Base-by-base conservation (phyloP, 1,284 basidiomycete genomes). In the Cutaneotrichosporon spelunceum region DNA sequence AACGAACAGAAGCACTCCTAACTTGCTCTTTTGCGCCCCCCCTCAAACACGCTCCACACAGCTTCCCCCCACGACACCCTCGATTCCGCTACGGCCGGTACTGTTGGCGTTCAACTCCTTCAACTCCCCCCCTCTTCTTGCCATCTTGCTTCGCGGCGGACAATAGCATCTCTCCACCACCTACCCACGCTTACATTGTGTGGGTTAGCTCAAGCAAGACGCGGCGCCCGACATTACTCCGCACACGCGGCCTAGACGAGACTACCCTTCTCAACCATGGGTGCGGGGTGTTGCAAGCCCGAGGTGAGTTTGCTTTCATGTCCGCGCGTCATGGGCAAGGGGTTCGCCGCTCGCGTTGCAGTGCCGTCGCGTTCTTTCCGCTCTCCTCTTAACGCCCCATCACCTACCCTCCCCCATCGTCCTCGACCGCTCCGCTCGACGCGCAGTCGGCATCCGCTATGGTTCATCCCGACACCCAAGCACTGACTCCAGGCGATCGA, bases 401-500 rank as follows among this genome's bases (percentile, higher is more conserved):
- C n/a, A 19, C 42, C 23, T 3, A 21, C 8, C 16, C 16, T 49
- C 10, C 4, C 14, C 24, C 13, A 45, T 26, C 11, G 14, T 39
- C 13, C 11, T 6, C 5, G 2, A 5, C 13, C 36, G 5, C 36
- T 39, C 36, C 36, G 36, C 36, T 14, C 36, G 36, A 19, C 39
- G 13, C 8, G 39, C 39, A 19, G 39, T 19, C 19, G 19, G 39
- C 39, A 61, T 47, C 36, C 14, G 33, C 19, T 34, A 4, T 27
- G 16, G 33, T 33, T 11, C 4, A 11, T n/a, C 2, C 13, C 30
- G 30, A 33, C 30, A 39, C 39, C 3, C 39, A 42, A 3, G 7
- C 19, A 19, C 55, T 65, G 36, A 59, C 61, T 36, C 4, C 75
- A 96, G 93, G 91, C 92, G 64, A 90, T 98, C 81, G 94, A 99